Evolutionary conservation across 2,329 filamentous ascomycete genomes (phyloP).

Genomic region (Grosmannia clavigera): DNA sequence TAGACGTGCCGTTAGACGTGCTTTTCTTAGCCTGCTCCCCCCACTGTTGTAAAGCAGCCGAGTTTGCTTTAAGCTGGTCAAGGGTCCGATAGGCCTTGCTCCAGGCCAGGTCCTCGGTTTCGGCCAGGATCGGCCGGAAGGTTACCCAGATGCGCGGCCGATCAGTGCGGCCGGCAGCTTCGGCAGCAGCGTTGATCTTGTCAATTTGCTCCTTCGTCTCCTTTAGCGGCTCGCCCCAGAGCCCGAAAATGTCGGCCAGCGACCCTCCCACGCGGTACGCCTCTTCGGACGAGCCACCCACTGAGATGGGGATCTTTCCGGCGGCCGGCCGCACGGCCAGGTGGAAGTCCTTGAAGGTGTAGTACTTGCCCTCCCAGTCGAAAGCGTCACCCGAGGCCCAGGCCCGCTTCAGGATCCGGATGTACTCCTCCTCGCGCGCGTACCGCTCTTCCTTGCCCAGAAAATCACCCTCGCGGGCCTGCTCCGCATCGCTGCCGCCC

Average conservation of each 20-base stretch:
- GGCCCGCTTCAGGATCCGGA: conserved; percentile 44
- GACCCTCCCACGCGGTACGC: conserved; percentile 47
- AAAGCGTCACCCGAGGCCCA: conserved; percentile 46
- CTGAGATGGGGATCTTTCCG: conserved; percentile 42
- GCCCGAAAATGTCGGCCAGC: conserved; percentile 48
- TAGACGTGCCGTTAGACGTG: background rate
- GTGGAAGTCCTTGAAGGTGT: conserved; percentile 44
- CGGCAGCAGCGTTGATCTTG: conserved; percentile 44
- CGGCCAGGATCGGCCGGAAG: conserved; percentile 47
- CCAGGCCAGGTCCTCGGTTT: conserved; percentile 52
- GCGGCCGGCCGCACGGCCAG: conserved; percentile 41
- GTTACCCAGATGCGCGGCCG: conserved; percentile 51
- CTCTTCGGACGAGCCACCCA: conserved; percentile 45
- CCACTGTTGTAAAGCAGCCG: background rate
- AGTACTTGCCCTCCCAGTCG: conserved; percentile 49
- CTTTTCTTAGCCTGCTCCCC: conserved; percentile 7
- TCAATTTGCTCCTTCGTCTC: conserved; percentile 52
- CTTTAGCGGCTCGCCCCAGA: conserved; percentile 52
- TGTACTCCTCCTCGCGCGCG: conserved; percentile 46
- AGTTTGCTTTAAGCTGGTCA: conserved; percentile 34
- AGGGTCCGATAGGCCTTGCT: conserved; percentile 45
- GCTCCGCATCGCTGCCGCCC: conserved; percentile 46
- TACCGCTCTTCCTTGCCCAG: conserved; percentile 45
- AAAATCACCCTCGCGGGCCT: conserved; percentile 48
- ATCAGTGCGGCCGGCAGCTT: conserved; percentile 42